Conservation (phyloP, 495 filamentous ascomycete genomes). For the Aspergillus carlsbadensis region DNA sequence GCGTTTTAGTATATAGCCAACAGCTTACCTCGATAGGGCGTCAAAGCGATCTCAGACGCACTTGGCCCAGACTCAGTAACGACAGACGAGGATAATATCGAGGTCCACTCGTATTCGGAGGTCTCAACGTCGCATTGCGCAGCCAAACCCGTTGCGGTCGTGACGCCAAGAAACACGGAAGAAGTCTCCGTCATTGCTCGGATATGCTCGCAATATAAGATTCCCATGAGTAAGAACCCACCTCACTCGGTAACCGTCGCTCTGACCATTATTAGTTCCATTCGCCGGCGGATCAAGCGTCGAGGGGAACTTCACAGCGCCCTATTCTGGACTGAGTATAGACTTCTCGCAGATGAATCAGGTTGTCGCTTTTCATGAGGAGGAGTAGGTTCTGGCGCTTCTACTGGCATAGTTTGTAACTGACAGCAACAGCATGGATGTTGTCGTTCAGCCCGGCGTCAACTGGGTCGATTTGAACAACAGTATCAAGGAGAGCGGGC, state of each 20-base stretch:
- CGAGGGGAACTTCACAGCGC: conserved; percentile 77
- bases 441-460: conserved; percentile 16
- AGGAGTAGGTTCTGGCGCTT: conserved; percentile 46
- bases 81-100: conserved; percentile 72
- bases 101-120: conserved; percentile 73
- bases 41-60: conserved; percentile 51
- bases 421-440: conserved; percentile 11
- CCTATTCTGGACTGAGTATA: conserved; percentile 75
- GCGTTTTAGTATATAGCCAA: neutral
- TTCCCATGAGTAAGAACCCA: conserved; percentile 72
- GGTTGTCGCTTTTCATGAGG: conserved; percentile 68
- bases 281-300: conserved; percentile 78
- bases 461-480: conserved; percentile 4
- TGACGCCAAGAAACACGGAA: conserved; percentile 66
- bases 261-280: conserved; percentile 35
- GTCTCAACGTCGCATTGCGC: conserved; percentile 76
- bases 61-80: conserved; percentile 69
- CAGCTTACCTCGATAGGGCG: neutral
- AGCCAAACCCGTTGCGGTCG: conserved; percentile 66
- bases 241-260: neutral
- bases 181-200: conserved; percentile 71
- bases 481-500: conserved; percentile 6
- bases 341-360: conserved; percentile 81
- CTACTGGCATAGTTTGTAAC: neutral
- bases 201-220: conserved; percentile 68